Percentiles rank a stretch among this genome's conserved stretches.
phyloP scores from a whole-genome alignment of 2,329 filamentous ascomycete species.

The Colletotrichum tropicale region DNA sequence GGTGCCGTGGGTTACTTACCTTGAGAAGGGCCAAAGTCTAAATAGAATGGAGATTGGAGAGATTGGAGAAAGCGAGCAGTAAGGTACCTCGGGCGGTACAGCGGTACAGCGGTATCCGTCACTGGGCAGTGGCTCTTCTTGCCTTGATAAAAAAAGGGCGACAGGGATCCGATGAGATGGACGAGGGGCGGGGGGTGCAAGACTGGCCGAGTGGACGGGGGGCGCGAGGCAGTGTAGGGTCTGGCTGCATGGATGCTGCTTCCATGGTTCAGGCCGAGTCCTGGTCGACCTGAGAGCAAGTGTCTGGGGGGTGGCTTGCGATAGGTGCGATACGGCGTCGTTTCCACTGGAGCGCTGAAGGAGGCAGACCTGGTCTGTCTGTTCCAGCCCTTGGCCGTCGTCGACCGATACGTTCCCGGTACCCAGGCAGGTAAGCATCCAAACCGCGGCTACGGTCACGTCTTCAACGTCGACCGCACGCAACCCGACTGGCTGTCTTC shows the following conservation, averaged over 20 bases:
- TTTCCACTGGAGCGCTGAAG: background rate
- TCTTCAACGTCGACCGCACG: background rate
- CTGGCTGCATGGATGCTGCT: conserved; percentile 4
- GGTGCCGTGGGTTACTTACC: background rate
- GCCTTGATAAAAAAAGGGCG: background rate
- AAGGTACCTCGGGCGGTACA: background rate
- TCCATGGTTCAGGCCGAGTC: background rate
- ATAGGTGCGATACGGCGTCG: conserved; percentile 1
- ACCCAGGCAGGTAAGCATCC: background rate
- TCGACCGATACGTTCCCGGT: background rate
- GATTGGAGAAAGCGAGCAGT: background rate
- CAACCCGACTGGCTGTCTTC: background rate
- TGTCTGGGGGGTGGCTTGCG: conserved; percentile 3
- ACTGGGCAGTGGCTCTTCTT: background rate
- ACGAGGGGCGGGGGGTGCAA: background rate
- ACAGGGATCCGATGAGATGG: conserved; percentile 11
- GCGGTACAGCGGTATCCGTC: background rate
- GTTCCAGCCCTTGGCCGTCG: background rate
- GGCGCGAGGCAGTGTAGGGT: conserved; percentile 17
- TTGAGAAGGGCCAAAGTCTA: conserved; percentile 14
- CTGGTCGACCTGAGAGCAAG: background rate
- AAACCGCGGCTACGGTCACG: background rate
- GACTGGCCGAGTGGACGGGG: background rate
- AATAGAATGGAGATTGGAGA: conserved; percentile 13
- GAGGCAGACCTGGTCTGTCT: background rate